Evolutionary conservation across 1,284 basidiomycete species (phyloP), one percentile per base, ranked within the genome.

Genomic region (Fomitopsis palustris): DNA sequence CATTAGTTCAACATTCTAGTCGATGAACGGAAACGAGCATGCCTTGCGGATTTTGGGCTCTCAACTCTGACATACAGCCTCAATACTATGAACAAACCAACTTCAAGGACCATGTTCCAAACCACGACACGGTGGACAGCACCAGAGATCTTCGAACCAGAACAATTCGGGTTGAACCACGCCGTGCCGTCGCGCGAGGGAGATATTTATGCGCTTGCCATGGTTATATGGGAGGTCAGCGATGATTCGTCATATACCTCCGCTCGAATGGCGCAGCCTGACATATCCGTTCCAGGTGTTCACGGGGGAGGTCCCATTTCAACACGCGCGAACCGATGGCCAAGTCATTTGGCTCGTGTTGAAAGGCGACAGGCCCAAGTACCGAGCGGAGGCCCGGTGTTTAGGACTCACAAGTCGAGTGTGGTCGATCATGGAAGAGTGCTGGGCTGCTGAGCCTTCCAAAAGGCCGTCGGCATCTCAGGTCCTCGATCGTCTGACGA

Each of bases 1-100:
- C 41, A n/a, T 14, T 23, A 53, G 59, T 41, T 54, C 8, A 62
- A 63, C 52, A 60, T 63, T 25, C 53, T 61, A 17, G 25, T 58
- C 21, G 41, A 60, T 23, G 43, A 55, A 10, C 29, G 54, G 5
- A 2, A n/a, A 6, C n/a, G 38, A 12, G 53, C 57, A 0, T 31
- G 57, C 14, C 35, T 61, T 3, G 29, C 60, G 23, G 56, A 54
- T 27, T 51, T 60, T 27, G 47, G 61, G 29, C 42, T 56, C 17
- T 4, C 55, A 12, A 21, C 42, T 4, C 19, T 57, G 9, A 33
- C 41, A 1, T 19, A 42, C 53, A 25, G 23, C 25, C 19, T 23
- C 5, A 14, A 19, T 19, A 29, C 53, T 14, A 17, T 38, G 27
- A 55, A 43, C 16, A 23, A 25, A 7, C 10, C 27, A 10, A 33